Percentiles rank a stretch among this genome's conserved stretches.
Evolutionary conservation across 805 yeast genomes (phyloP).

Genomic region (Cyberlindnera bimundalis): DNA sequence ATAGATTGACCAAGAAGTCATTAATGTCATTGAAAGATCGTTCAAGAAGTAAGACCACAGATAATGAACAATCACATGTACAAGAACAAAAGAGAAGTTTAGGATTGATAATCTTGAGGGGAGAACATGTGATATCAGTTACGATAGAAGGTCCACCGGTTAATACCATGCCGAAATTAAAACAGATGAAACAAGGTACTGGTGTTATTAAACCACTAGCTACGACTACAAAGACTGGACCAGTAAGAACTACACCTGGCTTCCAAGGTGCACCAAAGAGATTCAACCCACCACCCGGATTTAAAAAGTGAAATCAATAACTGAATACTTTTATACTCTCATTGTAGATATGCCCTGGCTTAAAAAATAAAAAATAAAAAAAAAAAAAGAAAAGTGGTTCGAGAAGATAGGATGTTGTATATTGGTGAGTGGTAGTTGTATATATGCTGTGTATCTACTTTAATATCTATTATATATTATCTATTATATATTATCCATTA

Average conservation of each 20-base stretch:
- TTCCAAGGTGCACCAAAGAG: constrained; percentile 35
- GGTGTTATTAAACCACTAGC: constrained; percentile 31
- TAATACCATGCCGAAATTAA: constrained; percentile 21
- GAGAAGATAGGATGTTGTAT: too few species aligned
- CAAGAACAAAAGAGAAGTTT: constrained; percentile 69
- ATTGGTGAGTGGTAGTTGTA: too few species aligned
- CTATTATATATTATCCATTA: too few species aligned
- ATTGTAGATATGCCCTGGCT: too few species aligned
- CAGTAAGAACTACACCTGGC: constrained; percentile 31
- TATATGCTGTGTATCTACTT: too few species aligned
- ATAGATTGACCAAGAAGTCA: constrained; percentile 66
- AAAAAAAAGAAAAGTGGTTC: too few species aligned
- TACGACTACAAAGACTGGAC: constrained; percentile 20
- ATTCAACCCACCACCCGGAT: constrained; percentile 48
- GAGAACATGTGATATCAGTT: constrained; percentile 74
- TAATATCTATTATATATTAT: too few species aligned
- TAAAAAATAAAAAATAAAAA: too few species aligned
- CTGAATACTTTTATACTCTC: too few species aligned
- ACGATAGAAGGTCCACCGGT: constrained; percentile 33
- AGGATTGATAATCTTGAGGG: constrained; percentile 82
- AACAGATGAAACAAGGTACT: constrained; percentile 24
- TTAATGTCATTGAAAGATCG: constrained; percentile 33
- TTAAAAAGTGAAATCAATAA: constrained; percentile 28
- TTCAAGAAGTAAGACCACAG: constrained; percentile 31
- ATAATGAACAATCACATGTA: constrained; percentile 33